A percentile compares a stretch with the other conserved stretches of the same genome.
Conservation (phyloP, 257 asterid species). For the Henckelia pumila region DNA sequence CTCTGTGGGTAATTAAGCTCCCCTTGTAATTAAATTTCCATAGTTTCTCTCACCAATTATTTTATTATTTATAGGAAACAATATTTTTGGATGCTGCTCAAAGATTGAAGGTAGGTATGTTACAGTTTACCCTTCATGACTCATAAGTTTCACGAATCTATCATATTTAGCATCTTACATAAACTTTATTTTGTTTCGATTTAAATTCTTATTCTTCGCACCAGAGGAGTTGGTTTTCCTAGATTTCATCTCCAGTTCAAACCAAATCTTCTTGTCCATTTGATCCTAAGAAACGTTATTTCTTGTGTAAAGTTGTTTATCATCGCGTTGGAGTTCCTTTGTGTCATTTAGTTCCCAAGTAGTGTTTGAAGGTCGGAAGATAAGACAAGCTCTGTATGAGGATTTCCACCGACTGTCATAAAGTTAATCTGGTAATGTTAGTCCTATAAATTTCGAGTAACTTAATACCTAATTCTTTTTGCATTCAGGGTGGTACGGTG, state of each 20-base stretch:
- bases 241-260: neutral
- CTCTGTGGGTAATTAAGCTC: constrained; percentile 23
- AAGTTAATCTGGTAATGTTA: neutral
- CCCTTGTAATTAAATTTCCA: constrained; percentile 4
- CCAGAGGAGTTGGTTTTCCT: neutral
- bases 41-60: constrained; percentile 31
- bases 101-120: constrained; percentile 67
- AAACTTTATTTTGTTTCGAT: neutral
- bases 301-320: neutral
- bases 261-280: neutral
- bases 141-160: constrained; percentile 6
- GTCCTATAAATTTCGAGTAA: constrained; percentile 14
- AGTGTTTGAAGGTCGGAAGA: neutral
- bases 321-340: neutral
- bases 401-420: too few relatives aligned
- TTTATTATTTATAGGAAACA: constrained; percentile 59
- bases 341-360: neutral
- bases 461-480: constrained; percentile 22
- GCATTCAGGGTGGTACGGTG: constrained; percentile 58
- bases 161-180: neutral
- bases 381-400: too few relatives aligned
- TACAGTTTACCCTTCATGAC: constrained; percentile 8
- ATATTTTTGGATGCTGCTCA: constrained; percentile 79
- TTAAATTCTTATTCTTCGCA: neutral
- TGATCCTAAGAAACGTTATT: neutral